Conservation (phyloP, 1,284 basidiomycete genomes). For the Ganoderma leucocontextum region DNA sequence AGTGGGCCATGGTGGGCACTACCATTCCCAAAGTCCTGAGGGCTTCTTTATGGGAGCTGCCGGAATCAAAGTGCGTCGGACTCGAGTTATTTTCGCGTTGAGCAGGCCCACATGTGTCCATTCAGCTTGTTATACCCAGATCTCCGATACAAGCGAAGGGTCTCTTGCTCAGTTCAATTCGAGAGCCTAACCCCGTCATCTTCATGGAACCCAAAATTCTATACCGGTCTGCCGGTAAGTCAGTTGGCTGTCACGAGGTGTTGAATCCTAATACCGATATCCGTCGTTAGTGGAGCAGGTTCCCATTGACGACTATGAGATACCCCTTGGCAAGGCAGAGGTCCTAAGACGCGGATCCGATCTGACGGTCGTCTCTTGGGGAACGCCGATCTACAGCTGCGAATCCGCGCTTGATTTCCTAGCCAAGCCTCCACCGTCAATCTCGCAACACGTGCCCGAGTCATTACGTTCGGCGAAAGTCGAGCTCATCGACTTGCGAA, state of each 20-base stretch:
- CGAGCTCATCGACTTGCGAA: slow-evolving; percentile 91
- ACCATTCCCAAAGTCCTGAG: slow-evolving; percentile 95
- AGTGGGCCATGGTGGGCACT: slow-evolving; percentile 92
- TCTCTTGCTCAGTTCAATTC: slow-evolving; percentile 83
- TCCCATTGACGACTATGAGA: slow-evolving; percentile 85
- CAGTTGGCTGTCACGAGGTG: neutral
- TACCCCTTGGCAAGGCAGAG: slow-evolving; percentile 86
- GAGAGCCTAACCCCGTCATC: slow-evolving; percentile 92
- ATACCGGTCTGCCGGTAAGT: slow-evolving; percentile 79
- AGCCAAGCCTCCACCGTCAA: slow-evolving; percentile 65
- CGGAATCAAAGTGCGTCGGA: slow-evolving; percentile 75
- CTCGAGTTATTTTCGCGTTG: neutral
- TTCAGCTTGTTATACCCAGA: slow-evolving; percentile 87
- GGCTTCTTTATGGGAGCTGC: slow-evolving; percentile 93
- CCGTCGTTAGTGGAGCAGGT: slow-evolving; percentile 82
- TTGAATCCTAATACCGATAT: neutral
- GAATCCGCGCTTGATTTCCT: slow-evolving; percentile 82
- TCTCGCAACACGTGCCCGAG: slow-evolving; percentile 76
- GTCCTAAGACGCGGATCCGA: slow-evolving; percentile 79
- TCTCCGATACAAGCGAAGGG: slow-evolving; percentile 97
- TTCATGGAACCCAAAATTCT: slow-evolving; percentile 96
- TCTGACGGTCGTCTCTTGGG: slow-evolving; percentile 90
- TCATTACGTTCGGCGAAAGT: slow-evolving; percentile 77
- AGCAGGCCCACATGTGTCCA: slow-evolving; percentile 40
- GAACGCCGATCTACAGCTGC: slow-evolving; percentile 92